These are phyloP conservation scores for Candida krabiensis DNA, from an alignment of 805 yeast species.

Conservation along the genomic window DNA sequence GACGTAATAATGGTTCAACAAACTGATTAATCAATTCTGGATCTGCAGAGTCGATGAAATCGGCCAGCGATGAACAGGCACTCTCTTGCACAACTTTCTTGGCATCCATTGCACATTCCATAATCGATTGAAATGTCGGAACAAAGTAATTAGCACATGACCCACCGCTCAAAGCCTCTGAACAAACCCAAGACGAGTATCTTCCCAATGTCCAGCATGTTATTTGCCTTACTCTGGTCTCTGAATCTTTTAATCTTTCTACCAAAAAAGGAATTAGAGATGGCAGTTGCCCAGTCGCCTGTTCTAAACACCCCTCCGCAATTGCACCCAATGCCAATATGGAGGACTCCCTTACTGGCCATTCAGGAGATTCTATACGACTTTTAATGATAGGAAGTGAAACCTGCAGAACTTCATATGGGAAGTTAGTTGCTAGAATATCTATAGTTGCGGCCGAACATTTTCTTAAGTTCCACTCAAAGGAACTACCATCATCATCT, in stretches of 20 bases:
- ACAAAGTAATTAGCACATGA: conserved; percentile 64
- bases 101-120: conserved; percentile 72
- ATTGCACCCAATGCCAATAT: conserved; percentile 94
- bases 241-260: conserved; percentile 69
- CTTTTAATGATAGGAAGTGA: conserved; percentile 76
- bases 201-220: conserved; percentile 95
- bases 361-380: conserved; percentile 63
- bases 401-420: conserved; percentile 63
- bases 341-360: conserved; percentile 93
- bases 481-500: conserved; percentile 63
- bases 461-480: conserved; percentile 89
- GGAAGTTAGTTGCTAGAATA: conserved; percentile 65
- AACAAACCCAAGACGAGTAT: conserved; percentile 78
- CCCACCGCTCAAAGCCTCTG: conserved; percentile 62
- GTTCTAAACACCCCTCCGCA: conserved; percentile 81
- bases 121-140: conserved; percentile 76
- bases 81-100: conserved; percentile 95
- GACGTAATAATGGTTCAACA: conserved; percentile 64
- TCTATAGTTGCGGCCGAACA: conserved; percentile 95
- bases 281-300: conserved; percentile 71
- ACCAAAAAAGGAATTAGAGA: conserved; percentile 81
- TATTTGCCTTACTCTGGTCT: conserved; percentile 88
- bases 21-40: conserved; percentile 59
- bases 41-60: conserved; percentile 77
- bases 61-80: conserved; percentile 84